Evolutionary conservation across 768 basidiomycete species (phyloP), one percentile per base, ranked within the genome.

Genomic region (Trametes gibbosa): DNA sequence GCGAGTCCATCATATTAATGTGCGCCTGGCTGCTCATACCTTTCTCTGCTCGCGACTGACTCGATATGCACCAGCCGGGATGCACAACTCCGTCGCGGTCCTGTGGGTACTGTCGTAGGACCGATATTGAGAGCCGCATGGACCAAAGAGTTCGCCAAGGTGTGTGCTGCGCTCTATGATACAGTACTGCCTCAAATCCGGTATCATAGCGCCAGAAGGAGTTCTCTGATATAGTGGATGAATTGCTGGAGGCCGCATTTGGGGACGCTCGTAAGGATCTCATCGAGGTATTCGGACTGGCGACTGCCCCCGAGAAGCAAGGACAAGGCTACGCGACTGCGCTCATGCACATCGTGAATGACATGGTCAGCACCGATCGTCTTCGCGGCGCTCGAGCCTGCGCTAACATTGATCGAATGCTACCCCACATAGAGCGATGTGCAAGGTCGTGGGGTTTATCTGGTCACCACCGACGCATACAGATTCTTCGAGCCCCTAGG

Each of bases 401-500:
- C 5, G 25, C n/a, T 12, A 16, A 32, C 5, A 16, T 25, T 5
- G 12, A 17, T 14, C 10, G n/a, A 5, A 2, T 6, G 24, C 16
- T 0, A n/a, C 17, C 14, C 9, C 16, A 17, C 13, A 12, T 7
- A 65, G 64, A 58, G 49, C 2, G 61, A 65, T 29, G 51, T 25
- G 24, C 45, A 51, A 7, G 42, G 16, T 10, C 47, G 57, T n/a
- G 61, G 23, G 21, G 58, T 51, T 7, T 65, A 40, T 19, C 12
- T 58, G 5, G 35, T 50, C n/a, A 57, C 60, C 10, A 50, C 54
- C 24, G 62, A 65, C 27, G 57, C 57, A 14, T 21, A 37, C n/a
- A 35, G 48, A 6, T 65, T 62, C 47, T 63, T 63, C 51, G 40
- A 55, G 17, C 35, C 39, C 10, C 2, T 63, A 16, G 64, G 64